phyloP scores from a whole-genome alignment of 2,329 filamentous ascomycete species.

The Eutypa lata region DNA sequence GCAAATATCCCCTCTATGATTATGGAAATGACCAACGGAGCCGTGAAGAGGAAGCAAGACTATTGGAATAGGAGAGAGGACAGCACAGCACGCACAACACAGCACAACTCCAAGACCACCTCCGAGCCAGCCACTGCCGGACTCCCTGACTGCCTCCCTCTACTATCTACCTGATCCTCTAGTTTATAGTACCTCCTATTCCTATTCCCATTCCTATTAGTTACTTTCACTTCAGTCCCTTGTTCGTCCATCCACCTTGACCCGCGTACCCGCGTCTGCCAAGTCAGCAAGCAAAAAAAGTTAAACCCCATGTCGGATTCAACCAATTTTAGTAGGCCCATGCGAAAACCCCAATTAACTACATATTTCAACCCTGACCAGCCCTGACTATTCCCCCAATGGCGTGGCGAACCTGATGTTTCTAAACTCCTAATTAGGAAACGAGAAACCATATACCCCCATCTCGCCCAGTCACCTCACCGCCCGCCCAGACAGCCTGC shows the following conservation, averaged over 20 bases:
- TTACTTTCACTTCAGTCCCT: too few species aligned
- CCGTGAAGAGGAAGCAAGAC: not conserved
- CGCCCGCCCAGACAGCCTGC: not conserved
- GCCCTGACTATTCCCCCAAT: not conserved
- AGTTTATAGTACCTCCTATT: too few species aligned
- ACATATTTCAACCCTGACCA: not conserved
- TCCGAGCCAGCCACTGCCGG: too few species aligned
- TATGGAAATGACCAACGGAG: too few species aligned
- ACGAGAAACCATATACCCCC: not conserved
- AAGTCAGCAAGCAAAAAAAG: not conserved
- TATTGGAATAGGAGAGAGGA: too few species aligned
- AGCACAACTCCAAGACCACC: too few species aligned
- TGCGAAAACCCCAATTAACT: not conserved
- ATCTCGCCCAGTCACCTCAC: not conserved
- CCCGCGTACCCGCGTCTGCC: not conserved
- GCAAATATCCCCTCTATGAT: not conserved
- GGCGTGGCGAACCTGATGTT: not conserved
- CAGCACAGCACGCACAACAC: too few species aligned
- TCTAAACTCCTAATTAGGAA: not conserved
- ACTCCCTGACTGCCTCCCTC: too few species aligned
- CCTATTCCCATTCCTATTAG: too few species aligned
- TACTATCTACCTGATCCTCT: too few species aligned
- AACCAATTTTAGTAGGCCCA: not conserved
- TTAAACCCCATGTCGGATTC: not conserved
- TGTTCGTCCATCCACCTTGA: not conserved